Conservation (phyloP, 2,329 filamentous ascomycete species). For the Aspergillus quadrilineatus region DNA sequence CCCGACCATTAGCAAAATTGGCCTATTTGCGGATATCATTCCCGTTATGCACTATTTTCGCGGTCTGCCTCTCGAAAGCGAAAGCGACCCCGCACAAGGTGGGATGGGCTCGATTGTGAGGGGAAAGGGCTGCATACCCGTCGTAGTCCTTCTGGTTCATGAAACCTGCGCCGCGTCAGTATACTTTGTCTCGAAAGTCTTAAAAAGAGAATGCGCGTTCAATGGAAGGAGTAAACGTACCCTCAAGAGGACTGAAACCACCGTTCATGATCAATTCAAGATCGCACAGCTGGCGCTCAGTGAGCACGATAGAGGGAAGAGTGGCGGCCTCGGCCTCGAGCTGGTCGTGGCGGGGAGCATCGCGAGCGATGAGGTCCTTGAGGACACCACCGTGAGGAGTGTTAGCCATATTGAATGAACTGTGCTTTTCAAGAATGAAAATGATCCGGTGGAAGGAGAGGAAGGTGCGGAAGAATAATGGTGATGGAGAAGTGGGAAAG, state of each 20-base stretch:
- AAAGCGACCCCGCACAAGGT: neutral
- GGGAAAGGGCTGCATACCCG: constrained; percentile 58
- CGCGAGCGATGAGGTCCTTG: constrained; percentile 95
- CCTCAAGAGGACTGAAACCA: constrained; percentile 96
- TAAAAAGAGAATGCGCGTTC: neutral
- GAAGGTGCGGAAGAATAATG: neutral
- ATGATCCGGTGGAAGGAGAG: constrained; percentile 10
- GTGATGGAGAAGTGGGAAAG: constrained; percentile 3
- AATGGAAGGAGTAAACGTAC: constrained; percentile 52
- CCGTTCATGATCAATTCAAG: constrained; percentile 96
- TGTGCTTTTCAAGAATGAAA: constrained; percentile 6
- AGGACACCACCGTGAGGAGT: constrained; percentile 84
- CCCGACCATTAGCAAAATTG: constrained; percentile 15
- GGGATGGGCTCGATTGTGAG: neutral
- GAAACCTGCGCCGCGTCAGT: constrained; percentile 64
- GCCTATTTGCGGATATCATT: neutral
- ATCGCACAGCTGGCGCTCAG: constrained; percentile 95
- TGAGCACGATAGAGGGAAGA: constrained; percentile 79
- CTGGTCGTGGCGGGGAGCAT: constrained; percentile 77
- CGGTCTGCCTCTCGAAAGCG: neutral
- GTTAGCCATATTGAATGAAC: constrained; percentile 47
- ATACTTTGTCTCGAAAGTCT: neutral
- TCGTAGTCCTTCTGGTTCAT: constrained; percentile 98
- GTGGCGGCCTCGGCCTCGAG: constrained; percentile 81
- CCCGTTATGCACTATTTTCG: constrained; percentile 11